Conservation (phyloP, 345 rosid genomes). For the Linum usitatissimum region DNA sequence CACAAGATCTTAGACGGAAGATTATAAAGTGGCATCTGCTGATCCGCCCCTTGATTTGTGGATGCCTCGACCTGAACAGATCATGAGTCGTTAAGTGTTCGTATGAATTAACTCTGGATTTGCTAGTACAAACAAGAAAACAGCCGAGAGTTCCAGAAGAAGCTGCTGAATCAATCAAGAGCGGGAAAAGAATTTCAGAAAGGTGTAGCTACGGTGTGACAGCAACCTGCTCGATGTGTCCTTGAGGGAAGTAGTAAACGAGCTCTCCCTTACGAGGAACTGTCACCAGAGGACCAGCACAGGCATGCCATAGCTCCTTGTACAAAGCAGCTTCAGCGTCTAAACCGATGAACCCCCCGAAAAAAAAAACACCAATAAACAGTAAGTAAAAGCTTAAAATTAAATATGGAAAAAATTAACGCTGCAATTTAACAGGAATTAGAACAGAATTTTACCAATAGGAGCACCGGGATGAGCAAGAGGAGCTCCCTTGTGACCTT, state of each 20-base stretch:
- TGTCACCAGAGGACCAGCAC: constrained; percentile 80
- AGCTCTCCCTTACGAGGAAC: constrained; percentile 68
- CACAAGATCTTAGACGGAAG: constrained; percentile 64
- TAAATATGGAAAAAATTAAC: neutral
- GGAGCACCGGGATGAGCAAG: constrained; percentile 12
- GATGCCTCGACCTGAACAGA: constrained; percentile 65
- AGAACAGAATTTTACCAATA: constrained; percentile 12
- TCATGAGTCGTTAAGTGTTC: neutral
- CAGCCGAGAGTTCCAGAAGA: neutral
- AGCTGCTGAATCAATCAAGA: neutral
- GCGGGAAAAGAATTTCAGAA: neutral
- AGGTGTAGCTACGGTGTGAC: neutral
- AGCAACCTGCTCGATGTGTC: constrained; percentile 88
- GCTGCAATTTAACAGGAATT: neutral
- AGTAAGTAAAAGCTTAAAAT: neutral
- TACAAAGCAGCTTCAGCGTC: constrained; percentile 62
- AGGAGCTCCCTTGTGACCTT: constrained; percentile 13
- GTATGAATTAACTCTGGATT: neutral
- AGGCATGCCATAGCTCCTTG: constrained; percentile 86
- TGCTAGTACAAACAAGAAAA: neutral
- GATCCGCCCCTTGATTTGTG: constrained; percentile 61
- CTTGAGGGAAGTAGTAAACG: constrained; percentile 83
- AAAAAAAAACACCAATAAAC: neutral
- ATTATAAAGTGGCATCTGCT: constrained; percentile 63
- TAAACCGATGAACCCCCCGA: constrained; percentile 4